Evolutionary conservation across 148 eudicot species (phyloP).

Genomic region (Mesembryanthemum crystallinum): DNA sequence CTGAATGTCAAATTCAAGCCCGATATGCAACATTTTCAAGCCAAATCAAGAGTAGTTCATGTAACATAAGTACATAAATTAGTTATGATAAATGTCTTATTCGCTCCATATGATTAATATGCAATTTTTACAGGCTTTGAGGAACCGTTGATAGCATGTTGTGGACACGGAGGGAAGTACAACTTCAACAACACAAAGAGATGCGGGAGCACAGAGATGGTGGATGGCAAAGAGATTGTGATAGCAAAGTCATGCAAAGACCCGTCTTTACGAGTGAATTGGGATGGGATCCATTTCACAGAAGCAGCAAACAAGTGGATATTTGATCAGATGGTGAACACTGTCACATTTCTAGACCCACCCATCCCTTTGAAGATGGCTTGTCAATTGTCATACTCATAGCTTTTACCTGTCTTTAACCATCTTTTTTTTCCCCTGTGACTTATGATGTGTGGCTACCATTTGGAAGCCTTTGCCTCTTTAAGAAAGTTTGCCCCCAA

Average conservation of each 20-base stretch:
- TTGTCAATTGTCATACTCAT: slow-evolving; percentile 12
- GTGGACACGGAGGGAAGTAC: slow-evolving; percentile 44
- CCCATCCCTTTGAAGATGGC: slow-evolving; percentile 28
- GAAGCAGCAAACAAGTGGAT: slow-evolving; percentile 52
- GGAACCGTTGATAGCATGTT: slow-evolving; percentile 41
- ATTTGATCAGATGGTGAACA: slow-evolving; percentile 25
- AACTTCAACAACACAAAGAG: slow-evolving; percentile 37
- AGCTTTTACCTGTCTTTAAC: no score
- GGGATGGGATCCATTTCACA: slow-evolving; percentile 52
- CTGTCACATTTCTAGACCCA: slow-evolving; percentile 29
- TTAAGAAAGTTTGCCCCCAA: no score
- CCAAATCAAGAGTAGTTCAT: no score
- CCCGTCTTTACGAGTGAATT: slow-evolving; percentile 32
- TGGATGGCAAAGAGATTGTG: slow-evolving; percentile 34
- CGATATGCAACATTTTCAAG: no score
- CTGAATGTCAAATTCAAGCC: no score
- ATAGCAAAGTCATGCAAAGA: slow-evolving; percentile 40
- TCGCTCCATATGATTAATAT: background rate
- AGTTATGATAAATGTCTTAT: background rate
- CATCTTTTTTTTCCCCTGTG: no score
- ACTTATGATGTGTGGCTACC: no score
- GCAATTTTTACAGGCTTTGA: slow-evolving; percentile 34
- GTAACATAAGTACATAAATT: no score
- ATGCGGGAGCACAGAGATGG: slow-evolving; percentile 36
- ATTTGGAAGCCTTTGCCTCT: no score